phyloP scores from a whole-genome alignment of 108 stramenopile genomes.

The Skeletonema potamos region DNA sequence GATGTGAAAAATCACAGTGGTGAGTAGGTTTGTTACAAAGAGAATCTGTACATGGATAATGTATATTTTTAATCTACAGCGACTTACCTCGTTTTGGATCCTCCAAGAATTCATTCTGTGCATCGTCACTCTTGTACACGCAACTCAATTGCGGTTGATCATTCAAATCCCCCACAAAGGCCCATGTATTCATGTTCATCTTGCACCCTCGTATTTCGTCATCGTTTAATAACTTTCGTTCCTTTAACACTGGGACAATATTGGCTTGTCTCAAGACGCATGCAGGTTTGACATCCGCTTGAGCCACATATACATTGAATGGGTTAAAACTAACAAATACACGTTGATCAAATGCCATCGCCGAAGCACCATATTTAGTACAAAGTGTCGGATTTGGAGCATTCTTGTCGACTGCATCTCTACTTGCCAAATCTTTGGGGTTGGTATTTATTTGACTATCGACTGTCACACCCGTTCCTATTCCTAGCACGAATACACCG shows the following conservation, averaged over 20 bases:
- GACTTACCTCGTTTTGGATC: slow-evolving; percentile 91
- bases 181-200: slow-evolving; percentile 95
- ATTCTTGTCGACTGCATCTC: slow-evolving; percentile 93
- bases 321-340: slow-evolving; percentile 97
- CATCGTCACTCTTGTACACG: slow-evolving; percentile 94
- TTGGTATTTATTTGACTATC: slow-evolving; percentile 94
- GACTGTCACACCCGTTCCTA: slow-evolving; percentile 92
- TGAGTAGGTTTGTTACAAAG: too few relatives aligned
- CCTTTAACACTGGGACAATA: slow-evolving; percentile 82
- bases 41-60: too few relatives aligned
- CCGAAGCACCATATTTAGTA: slow-evolving; percentile 83
- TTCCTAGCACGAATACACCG: slow-evolving; percentile 89
- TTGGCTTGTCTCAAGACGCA: slow-evolving; percentile 89
- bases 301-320: slow-evolving; percentile 94
- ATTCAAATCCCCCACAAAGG: slow-evolving; percentile 91
- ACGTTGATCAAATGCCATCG: slow-evolving; percentile 94
- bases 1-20: too few relatives aligned
- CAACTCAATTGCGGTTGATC: slow-evolving; percentile 92
- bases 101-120: slow-evolving; percentile 94
- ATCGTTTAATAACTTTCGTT: slow-evolving; percentile 79
- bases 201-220: slow-evolving; percentile 89
- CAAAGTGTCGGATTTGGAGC: slow-evolving; percentile 93
- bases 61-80: too few relatives aligned
- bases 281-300: slow-evolving; percentile 96
- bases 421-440: slow-evolving; percentile 86